A percentile compares a stretch with the other conserved stretches of the same genome.
These are phyloP conservation scores for Aspergillus sp. DNA, from an alignment of 2,329 filamentous ascomycete genomes.

Conservation along the genomic window DNA sequence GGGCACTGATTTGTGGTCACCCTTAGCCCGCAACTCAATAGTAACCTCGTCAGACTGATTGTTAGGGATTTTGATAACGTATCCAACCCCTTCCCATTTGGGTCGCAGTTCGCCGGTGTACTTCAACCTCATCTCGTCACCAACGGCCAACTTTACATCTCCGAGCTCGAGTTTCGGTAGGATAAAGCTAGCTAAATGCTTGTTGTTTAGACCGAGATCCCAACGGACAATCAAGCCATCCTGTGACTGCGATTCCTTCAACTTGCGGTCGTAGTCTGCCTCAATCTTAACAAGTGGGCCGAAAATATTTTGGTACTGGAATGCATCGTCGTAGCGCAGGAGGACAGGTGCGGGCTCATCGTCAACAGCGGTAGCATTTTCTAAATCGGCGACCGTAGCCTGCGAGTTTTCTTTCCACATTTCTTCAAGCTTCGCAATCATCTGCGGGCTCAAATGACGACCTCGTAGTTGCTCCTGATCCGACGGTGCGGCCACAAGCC, in stretches of 20 bases:
- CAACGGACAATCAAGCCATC: constrained; percentile 92
- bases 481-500: constrained; percentile 85
- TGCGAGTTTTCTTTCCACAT: constrained; percentile 96
- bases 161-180: constrained; percentile 96
- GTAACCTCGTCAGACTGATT: constrained; percentile 98
- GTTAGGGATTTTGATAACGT: constrained; percentile 99
- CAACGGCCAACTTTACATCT: constrained; percentile 95
- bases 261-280: constrained; percentile 97
- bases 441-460: constrained; percentile 85
- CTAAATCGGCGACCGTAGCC: constrained; percentile 85
- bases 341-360: constrained; percentile 93
- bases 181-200: constrained; percentile 92
- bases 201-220: constrained; percentile 95
- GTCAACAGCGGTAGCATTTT: constrained; percentile 87
- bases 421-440: constrained; percentile 94
- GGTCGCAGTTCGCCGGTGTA: constrained; percentile 92
- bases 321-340: constrained; percentile 93
- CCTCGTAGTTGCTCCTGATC: constrained; percentile 96
- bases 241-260: constrained; percentile 97
- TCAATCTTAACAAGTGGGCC: constrained; percentile 98
- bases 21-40: constrained; percentile 88
- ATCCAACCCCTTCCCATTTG: constrained; percentile 96
- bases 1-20: constrained; percentile 92
- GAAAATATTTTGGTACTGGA: constrained; percentile 98
- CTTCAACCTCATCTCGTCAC: constrained; percentile 96